Evolutionary conservation across 495 filamentous ascomycete species (phyloP), one percentile per base, ranked within the genome.

Genomic region (Tuber brumale): DNA sequence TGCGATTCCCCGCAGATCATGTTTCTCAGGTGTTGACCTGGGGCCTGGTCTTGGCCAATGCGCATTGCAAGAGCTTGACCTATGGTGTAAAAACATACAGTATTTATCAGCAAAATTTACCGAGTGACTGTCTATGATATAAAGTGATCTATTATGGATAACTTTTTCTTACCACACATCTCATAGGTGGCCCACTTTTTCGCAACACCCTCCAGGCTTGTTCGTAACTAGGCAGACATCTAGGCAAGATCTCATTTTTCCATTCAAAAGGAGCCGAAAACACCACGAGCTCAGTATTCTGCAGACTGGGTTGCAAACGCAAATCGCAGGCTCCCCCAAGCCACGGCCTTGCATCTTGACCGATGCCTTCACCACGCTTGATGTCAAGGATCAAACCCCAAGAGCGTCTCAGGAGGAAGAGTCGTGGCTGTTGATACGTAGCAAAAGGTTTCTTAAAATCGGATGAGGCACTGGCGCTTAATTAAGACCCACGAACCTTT

Each of bases 371-470:
- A 35, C 57, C 31, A 35, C 12, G 14, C 57, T 66, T 66, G 57
- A 66, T 61, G n/a, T 16, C 27, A 27, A 66, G 31, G 14, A 19
- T 18, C 57, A 14, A 31, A 66, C 27, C 57, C 57, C 27, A 19
- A 35, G 6, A 66, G 57, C 27, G 27, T 66, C 57, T 66, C 27
- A 35, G 27, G 51, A 27, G 57, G 27, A 66, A 66, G 57, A 66
- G 57, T 66, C 57, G 57, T 66, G 57, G 57, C 57, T 18, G 27
- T 35, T 66, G 57, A 66, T 66, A 66, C 57, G 57, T 66, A 66
- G 57, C 57, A 66, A 35, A 35, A 66, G 14, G 27, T 35, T 66
- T 19, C 57, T 66, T 31, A 19, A 66, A 7, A 12, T 7, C 14
- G 35, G 57, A 66, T 66, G 27, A 18, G 27, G 57, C 57, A 66